phyloP scores from a whole-genome alignment of 1,139 yeast species.

The Scheffersomyces quercinus region DNA sequence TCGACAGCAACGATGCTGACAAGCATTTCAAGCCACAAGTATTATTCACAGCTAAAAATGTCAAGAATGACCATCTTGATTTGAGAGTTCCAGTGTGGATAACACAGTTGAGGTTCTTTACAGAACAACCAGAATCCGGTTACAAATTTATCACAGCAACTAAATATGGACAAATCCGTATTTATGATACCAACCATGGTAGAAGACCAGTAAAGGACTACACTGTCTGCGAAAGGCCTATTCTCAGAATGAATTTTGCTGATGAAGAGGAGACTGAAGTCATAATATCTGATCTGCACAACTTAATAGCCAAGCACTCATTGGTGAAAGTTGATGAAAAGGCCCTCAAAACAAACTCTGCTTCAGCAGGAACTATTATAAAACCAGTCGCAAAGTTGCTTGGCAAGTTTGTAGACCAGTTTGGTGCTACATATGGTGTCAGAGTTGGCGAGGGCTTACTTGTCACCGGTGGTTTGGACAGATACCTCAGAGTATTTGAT shows the following conservation, averaged over 20 bases:
- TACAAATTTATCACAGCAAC: constrained; percentile 64
- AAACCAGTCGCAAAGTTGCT: constrained; percentile 40
- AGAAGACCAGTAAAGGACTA: constrained; percentile 56
- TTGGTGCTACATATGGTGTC: constrained; percentile 43
- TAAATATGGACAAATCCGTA: constrained; percentile 65
- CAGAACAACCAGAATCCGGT: constrained; percentile 20
- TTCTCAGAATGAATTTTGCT: constrained; percentile 39
- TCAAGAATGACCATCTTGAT: constrained; percentile 64
- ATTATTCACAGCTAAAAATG: constrained; percentile 61
- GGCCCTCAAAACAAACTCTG: constrained; percentile 41
- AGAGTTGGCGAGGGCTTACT: constrained; percentile 28
- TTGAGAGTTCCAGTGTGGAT: constrained; percentile 70
- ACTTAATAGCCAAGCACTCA: constrained; percentile 54
- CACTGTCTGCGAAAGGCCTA: constrained; percentile 50
- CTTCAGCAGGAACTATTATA: constrained; percentile 44
- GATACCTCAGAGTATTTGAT: constrained; percentile 80
- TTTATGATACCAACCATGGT: constrained; percentile 60
- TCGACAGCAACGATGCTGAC: constrained; percentile 9
- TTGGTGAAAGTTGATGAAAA: constrained; percentile 38
- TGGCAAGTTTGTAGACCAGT: constrained; percentile 44
- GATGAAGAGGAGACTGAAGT: constrained; percentile 37
- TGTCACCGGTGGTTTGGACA: constrained; percentile 78
- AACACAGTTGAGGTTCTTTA: constrained; percentile 49
- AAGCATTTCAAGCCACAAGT: constrained; percentile 24
- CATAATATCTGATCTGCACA: constrained; percentile 58